phyloP scores from a whole-genome alignment of 108 stramenopile species.

The Tribonema minus region DNA sequence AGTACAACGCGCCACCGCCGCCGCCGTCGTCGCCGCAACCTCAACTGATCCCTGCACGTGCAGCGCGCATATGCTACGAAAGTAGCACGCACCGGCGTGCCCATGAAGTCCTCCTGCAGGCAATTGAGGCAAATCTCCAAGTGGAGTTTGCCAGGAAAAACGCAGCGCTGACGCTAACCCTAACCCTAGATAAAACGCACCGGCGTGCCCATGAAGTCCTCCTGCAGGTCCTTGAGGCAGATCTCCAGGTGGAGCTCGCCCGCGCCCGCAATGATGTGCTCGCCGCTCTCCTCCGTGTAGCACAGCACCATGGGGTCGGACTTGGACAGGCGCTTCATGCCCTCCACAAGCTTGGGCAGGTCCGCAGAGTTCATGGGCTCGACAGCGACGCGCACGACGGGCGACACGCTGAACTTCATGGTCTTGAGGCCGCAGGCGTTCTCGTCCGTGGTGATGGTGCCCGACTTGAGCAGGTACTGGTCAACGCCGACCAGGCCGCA shows the following conservation, averaged over 20 bases:
- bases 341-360: slow-evolving; percentile 99
- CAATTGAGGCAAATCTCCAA: slow-evolving; percentile 99
- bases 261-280: slow-evolving; percentile 98
- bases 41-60: too few relatives aligned
- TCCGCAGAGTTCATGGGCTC: slow-evolving; percentile 99
- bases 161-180: too few relatives aligned
- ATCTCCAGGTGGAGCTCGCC: slow-evolving; percentile 99
- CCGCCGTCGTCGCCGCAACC: too few relatives aligned
- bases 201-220: slow-evolving; percentile 99
- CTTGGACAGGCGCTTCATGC: slow-evolving; percentile 99
- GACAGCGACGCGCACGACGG: slow-evolving; percentile 99
- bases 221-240: slow-evolving; percentile 99
- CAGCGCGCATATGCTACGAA: too few relatives aligned
- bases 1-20: too few relatives aligned
- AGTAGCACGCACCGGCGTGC: slow-evolving; percentile 94
- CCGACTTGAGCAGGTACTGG: slow-evolving; percentile 99
- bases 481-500: slow-evolving; percentile 99
- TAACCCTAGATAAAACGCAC: too few relatives aligned
- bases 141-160: slow-evolving; percentile 98
- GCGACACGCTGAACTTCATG: slow-evolving; percentile 99
- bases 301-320: slow-evolving; percentile 99
- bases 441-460: slow-evolving; percentile 95
- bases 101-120: slow-evolving; percentile 99
- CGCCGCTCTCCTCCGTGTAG: slow-evolving; percentile 98
- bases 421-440: slow-evolving; percentile 95